Evolutionary conservation across 2,329 filamentous ascomycete species (phyloP).

Genomic region (Monilinia vaccinii-corymbosi): DNA sequence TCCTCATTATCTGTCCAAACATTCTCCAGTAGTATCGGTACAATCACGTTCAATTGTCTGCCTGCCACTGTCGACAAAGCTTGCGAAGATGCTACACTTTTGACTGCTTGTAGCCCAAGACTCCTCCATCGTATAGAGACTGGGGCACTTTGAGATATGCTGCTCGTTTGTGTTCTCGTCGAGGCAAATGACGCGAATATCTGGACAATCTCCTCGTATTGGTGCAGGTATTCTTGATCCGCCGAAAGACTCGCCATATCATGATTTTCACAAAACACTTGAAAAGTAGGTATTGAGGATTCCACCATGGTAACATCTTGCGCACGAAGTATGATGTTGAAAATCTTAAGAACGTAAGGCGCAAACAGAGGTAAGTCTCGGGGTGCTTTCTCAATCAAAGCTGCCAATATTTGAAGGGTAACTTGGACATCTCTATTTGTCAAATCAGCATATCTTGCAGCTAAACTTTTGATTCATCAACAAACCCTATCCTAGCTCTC

Average conservation of each 20-base stretch:
- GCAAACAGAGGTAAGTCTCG: slow-evolving; percentile 87
- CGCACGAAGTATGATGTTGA: slow-evolving; percentile 74
- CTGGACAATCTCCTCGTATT: slow-evolving; percentile 74
- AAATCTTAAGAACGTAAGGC: slow-evolving; percentile 71
- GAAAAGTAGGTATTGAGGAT: slow-evolving; percentile 77
- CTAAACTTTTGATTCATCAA: not conserved
- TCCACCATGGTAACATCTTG: slow-evolving; percentile 89
- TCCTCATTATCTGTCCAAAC: slow-evolving; percentile 67
- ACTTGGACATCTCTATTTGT: slow-evolving; percentile 74
- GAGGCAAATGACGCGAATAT: slow-evolving; percentile 75
- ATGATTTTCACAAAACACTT: slow-evolving; percentile 81
- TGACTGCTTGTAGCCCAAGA: slow-evolving; percentile 68
- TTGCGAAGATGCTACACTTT: slow-evolving; percentile 71
- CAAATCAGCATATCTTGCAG: slow-evolving; percentile 15
- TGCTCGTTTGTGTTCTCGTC: slow-evolving; percentile 43
- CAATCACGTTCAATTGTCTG: slow-evolving; percentile 66
- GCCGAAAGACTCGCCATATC: slow-evolving; percentile 78
- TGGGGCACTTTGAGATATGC: slow-evolving; percentile 55
- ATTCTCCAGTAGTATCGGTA: slow-evolving; percentile 82
- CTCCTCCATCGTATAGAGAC: slow-evolving; percentile 71
- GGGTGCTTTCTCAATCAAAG: slow-evolving; percentile 85
- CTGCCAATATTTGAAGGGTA: slow-evolving; percentile 83
- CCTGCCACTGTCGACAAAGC: slow-evolving; percentile 66
- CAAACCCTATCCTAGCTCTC: slow-evolving; percentile 76
- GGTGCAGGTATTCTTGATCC: slow-evolving; percentile 71